phyloP scores from a whole-genome alignment of 176 grass and related monocot genomes.

The Cymbopogon citratus region DNA sequence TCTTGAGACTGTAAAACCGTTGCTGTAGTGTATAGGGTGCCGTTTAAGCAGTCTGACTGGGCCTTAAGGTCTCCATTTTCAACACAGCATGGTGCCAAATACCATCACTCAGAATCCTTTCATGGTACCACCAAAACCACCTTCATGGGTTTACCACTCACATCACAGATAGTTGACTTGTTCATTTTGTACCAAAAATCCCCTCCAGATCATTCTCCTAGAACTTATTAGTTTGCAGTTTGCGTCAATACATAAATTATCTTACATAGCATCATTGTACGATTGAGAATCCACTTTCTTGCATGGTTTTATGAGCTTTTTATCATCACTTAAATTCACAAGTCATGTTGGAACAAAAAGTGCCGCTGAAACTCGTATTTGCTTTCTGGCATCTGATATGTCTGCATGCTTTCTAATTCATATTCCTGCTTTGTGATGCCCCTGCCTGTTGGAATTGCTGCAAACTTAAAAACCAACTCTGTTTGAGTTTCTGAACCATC shows the following conservation, averaged over 20 bases:
- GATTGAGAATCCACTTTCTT: neutral
- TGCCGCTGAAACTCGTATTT: neutral
- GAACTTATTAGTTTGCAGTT: neutral
- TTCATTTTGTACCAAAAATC: neutral
- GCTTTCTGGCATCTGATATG: neutral
- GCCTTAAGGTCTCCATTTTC: neutral
- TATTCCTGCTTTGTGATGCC: neutral
- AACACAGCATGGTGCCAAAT: neutral
- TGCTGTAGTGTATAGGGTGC: neutral
- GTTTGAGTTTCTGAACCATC: neutral
- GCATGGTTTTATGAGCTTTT: too few species aligned
- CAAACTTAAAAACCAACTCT: neutral
- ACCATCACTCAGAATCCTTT: neutral
- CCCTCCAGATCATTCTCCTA: neutral
- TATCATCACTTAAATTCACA: neutral
- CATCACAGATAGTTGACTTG: neutral
- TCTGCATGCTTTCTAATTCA: neutral
- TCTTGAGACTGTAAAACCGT: neutral
- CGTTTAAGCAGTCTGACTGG: neutral
- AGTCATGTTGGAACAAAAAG: neutral
- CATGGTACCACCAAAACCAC: neutral
- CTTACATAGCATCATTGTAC: neutral
- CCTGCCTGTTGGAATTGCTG: neutral
- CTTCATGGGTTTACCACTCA: neutral
- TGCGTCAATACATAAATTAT: neutral